Percentiles rank a stretch among this genome's conserved stretches.
phyloP scores from a whole-genome alignment of 345 rosid species.

The Nephelium lappaceum region DNA sequence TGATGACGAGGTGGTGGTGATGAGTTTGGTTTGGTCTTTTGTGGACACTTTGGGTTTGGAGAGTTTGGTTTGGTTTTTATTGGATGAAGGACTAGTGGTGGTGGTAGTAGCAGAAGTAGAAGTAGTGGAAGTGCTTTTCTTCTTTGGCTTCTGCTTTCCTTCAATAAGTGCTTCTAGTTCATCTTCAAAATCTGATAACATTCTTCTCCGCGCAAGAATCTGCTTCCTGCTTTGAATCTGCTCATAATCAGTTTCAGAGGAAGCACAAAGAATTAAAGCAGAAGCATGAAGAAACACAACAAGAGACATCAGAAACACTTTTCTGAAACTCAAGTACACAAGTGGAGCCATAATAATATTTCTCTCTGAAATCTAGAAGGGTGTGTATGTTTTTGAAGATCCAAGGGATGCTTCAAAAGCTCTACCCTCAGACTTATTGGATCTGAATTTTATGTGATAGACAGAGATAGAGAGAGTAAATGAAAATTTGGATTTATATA shows the following conservation, averaged over 20 bases:
- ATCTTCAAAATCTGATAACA: constrained; percentile 38
- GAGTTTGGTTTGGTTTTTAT: constrained; percentile 63
- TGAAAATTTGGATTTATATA: not conserved
- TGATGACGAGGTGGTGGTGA: constrained; percentile 19
- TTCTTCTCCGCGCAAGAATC: constrained; percentile 35
- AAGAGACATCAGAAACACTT: constrained; percentile 45
- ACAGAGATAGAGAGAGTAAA: not conserved
- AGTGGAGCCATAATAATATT: constrained; percentile 42
- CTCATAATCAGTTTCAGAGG: constrained; percentile 35
- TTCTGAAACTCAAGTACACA: constrained; percentile 44
- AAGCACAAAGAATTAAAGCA: constrained; percentile 29
- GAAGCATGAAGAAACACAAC: constrained; percentile 38
- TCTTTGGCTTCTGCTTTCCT: constrained; percentile 43
- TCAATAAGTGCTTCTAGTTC: constrained; percentile 36
- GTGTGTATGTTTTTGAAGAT: constrained; percentile 29
- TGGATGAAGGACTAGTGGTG: not conserved
- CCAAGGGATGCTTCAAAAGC: constrained; percentile 24
- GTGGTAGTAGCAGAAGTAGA: not conserved
- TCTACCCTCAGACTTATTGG: not conserved
- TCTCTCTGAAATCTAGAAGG: constrained; percentile 2
- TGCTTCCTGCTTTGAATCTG: constrained; percentile 28
- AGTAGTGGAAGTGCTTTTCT: constrained; percentile 34
- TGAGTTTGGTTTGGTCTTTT: constrained; percentile 54
- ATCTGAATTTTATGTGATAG: constrained; percentile 18
- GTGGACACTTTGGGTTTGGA: constrained; percentile 34